Conservation (phyloP, 495 filamentous ascomycete genomes). For the Penicillium cataractarum region DNA sequence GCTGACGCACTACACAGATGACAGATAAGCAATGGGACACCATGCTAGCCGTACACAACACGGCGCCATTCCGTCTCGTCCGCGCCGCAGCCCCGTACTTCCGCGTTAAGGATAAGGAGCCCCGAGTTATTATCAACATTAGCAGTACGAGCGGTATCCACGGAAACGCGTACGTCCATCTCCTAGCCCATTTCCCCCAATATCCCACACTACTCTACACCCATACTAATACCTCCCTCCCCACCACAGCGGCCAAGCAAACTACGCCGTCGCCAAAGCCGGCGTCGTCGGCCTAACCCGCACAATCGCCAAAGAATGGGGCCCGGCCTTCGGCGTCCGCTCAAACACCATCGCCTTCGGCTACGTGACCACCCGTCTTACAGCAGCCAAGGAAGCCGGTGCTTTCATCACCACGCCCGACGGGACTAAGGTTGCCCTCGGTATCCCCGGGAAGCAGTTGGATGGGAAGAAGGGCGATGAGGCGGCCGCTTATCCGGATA, state of each 20-base stretch:
- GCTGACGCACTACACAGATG: constrained; percentile 52
- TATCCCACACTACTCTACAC: not conserved
- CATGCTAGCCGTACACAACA: constrained; percentile 78
- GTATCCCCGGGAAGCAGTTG: constrained; percentile 68
- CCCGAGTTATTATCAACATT: constrained; percentile 80
- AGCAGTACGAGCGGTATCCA: constrained; percentile 76
- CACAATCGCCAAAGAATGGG: constrained; percentile 92
- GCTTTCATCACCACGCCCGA: constrained; percentile 75
- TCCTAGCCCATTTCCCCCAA: not conserved
- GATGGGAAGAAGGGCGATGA: constrained; percentile 39
- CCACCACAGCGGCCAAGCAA: constrained; percentile 66
- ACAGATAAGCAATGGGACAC: constrained; percentile 91
- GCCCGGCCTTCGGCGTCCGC: constrained; percentile 78
- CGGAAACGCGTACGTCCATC: constrained; percentile 67
- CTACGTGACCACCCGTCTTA: constrained; percentile 75
- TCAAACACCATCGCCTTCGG: constrained; percentile 86
- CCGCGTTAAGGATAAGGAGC: constrained; percentile 79
- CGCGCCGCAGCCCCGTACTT: constrained; percentile 82
- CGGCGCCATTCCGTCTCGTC: constrained; percentile 80
- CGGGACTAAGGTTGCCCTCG: constrained; percentile 75
- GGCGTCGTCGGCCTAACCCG: constrained; percentile 79
- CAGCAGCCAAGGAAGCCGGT: constrained; percentile 77
- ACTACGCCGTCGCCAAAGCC: constrained; percentile 83
- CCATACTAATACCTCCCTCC: not conserved
- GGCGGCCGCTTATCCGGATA: constrained; percentile 58